Conservation (phyloP, 2,329 filamentous ascomycete genomes). For the Trichoderma asperellum region DNA sequence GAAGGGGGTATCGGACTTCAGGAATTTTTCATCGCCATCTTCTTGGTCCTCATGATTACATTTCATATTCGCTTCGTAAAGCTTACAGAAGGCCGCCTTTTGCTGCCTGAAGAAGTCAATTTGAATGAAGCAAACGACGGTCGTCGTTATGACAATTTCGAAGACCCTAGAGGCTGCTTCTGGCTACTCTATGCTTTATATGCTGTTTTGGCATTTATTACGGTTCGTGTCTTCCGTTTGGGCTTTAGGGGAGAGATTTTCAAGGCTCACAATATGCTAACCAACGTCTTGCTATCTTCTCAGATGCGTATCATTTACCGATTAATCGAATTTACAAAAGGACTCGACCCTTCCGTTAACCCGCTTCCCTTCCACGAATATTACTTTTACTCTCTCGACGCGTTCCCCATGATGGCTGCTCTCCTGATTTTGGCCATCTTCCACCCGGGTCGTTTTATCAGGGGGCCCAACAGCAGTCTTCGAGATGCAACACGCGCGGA, state of each 20-base stretch:
- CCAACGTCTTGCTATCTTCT: not conserved
- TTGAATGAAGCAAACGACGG: not conserved
- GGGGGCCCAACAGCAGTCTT: slow-evolving; percentile 8
- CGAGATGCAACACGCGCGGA: slow-evolving; percentile 3
- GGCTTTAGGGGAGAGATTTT: not conserved
- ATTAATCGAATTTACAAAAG: slow-evolving; percentile 4
- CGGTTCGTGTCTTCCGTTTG: not conserved
- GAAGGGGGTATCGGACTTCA: slow-evolving; percentile 11
- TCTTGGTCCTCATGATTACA: slow-evolving; percentile 10
- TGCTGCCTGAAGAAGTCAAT: not conserved
- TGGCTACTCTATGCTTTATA: slow-evolving; percentile 6
- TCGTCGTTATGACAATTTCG: too few relatives aligned
- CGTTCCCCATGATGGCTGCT: slow-evolving; percentile 8
- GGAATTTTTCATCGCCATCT: slow-evolving; percentile 4
- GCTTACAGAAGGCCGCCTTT: not conserved
- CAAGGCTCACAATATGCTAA: not conserved
- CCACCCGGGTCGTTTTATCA: not conserved
- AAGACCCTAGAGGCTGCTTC: not conserved
- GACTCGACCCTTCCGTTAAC: slow-evolving; percentile 2
- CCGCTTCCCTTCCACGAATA: slow-evolving; percentile 17
- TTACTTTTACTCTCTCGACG: slow-evolving; percentile 19
- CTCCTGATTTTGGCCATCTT: slow-evolving; percentile 7
- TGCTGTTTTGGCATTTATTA: slow-evolving; percentile 14
- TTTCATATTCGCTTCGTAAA: slow-evolving; percentile 1
- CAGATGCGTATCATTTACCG: slow-evolving; percentile 22